Conservation (phyloP, 2,329 filamentous ascomycete genomes). For the Pseudocercospora cruenta region DNA sequence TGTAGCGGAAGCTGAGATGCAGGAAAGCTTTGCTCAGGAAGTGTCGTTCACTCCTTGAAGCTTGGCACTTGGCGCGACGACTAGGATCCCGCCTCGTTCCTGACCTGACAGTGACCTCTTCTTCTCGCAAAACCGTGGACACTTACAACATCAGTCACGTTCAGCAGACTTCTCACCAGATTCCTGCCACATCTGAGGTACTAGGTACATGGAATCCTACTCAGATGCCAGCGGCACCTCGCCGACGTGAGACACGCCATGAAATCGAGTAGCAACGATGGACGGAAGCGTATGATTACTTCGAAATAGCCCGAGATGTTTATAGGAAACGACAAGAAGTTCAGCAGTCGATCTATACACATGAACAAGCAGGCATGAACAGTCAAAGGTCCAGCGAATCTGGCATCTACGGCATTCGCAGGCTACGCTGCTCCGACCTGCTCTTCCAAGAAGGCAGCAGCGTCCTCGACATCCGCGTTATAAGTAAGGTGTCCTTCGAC, state of each 20-base stretch:
- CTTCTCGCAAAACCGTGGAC: too few species aligned
- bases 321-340: too few species aligned
- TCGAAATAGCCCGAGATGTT: too few species aligned
- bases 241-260: not conserved
- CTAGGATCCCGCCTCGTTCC: not conserved
- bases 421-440: not conserved
- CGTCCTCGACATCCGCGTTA: constrained; percentile 18
- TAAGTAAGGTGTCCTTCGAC: constrained; percentile 38
- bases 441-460: constrained; percentile 19
- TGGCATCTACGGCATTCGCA: too few species aligned
- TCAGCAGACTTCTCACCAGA: too few species aligned
- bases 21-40: not conserved
- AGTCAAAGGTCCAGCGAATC: too few species aligned
- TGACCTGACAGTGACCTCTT: not conserved
- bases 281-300: too few species aligned
- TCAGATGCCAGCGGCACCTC: not conserved
- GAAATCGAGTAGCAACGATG: not conserved
- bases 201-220: not conserved
- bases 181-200: too few species aligned
- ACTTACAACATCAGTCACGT: not conserved
- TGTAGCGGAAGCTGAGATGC: not conserved
- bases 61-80: not conserved
- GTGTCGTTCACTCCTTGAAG: not conserved
- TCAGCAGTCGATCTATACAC: too few species aligned
- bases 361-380: too few species aligned